Evolutionary conservation across 140 eudicot genomes (phyloP).

Genomic region (Anethum foeniculum): DNA sequence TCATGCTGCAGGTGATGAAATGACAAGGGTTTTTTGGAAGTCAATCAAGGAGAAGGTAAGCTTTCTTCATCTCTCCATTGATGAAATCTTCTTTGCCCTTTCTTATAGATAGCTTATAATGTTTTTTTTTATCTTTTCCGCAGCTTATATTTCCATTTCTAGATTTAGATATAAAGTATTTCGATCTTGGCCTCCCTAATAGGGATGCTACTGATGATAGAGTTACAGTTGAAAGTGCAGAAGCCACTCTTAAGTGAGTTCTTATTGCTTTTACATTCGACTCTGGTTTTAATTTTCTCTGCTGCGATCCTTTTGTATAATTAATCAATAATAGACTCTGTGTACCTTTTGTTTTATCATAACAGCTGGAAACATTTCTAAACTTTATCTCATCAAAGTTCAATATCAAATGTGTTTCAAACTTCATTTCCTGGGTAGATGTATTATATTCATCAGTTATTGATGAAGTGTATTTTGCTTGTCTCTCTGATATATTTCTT

Average conservation of each 20-base stretch:
- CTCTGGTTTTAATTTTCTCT: not conserved
- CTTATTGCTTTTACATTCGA: not conserved
- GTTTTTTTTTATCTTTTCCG: not conserved
- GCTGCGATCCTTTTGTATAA: not conserved
- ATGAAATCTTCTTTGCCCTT: not conserved
- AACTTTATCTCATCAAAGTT: not conserved
- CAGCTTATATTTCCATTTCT: slow-evolving; percentile 88
- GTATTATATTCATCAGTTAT: not conserved
- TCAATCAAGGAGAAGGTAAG: slow-evolving; percentile 70
- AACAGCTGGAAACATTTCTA: not conserved
- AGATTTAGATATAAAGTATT: slow-evolving; percentile 89
- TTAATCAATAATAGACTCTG: not conserved
- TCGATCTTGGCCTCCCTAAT: slow-evolving; percentile 90
- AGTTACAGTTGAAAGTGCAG: slow-evolving; percentile 98
- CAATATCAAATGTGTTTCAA: not conserved
- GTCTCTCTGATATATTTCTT: not conserved
- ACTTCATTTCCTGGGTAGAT: slow-evolving; percentile 2
- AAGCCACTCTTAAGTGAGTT: slow-evolving; percentile 89
- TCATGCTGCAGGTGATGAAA: slow-evolving; percentile 70
- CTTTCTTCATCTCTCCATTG: not conserved
- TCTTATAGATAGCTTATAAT: not conserved
- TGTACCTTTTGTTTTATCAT: not conserved
- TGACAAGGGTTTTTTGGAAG: slow-evolving; percentile 78
- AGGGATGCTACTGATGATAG: slow-evolving; percentile 99
- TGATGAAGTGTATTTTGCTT: not conserved